Evolutionary conservation across 192 early-diverging fungal genomes (phyloP).

Genomic region (Coemansia sp.): DNA sequence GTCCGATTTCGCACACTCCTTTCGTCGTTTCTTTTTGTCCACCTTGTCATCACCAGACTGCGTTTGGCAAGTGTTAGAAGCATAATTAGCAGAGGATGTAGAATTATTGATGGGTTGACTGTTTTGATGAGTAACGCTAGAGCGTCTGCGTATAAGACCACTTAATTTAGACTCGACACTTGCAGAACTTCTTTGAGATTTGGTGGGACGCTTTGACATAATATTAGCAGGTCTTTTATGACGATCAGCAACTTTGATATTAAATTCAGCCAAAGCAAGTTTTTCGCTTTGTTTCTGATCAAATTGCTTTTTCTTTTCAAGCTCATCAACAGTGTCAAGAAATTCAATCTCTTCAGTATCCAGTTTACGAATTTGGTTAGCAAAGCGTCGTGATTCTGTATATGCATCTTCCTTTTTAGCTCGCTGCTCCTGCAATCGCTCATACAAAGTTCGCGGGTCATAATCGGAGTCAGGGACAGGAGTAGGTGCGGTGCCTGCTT

Average conservation of each 20-base stretch:
- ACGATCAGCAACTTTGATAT: conserved; percentile 20
- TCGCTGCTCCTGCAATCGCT: conserved; percentile 71
- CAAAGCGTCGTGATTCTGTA: conserved; percentile 54
- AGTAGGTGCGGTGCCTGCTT: not conserved
- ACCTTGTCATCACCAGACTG: not conserved
- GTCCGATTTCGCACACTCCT: not conserved
- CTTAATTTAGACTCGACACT: not conserved
- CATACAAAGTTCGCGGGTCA: conserved; percentile 73
- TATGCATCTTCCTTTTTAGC: conserved; percentile 62
- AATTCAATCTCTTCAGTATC: conserved; percentile 72
- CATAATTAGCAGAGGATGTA: not conserved
- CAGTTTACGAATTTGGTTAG: conserved; percentile 61
- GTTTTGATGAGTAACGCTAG: not conserved
- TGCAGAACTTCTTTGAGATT: not conserved
- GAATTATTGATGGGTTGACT: not conserved
- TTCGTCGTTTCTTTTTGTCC: not conserved
- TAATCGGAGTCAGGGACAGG: conserved; percentile 38
- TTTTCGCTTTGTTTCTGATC: conserved; percentile 17
- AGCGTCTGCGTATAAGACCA: not conserved
- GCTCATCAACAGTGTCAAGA: conserved; percentile 58
- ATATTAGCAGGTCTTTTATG: not conserved
- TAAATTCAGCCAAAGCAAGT: conserved; percentile 22
- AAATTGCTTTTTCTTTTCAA: conserved; percentile 11
- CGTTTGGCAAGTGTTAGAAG: not conserved
- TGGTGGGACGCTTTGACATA: not conserved